phyloP scores from a whole-genome alignment of 176 grass and related monocot genomes.

The Poa annua region DNA sequence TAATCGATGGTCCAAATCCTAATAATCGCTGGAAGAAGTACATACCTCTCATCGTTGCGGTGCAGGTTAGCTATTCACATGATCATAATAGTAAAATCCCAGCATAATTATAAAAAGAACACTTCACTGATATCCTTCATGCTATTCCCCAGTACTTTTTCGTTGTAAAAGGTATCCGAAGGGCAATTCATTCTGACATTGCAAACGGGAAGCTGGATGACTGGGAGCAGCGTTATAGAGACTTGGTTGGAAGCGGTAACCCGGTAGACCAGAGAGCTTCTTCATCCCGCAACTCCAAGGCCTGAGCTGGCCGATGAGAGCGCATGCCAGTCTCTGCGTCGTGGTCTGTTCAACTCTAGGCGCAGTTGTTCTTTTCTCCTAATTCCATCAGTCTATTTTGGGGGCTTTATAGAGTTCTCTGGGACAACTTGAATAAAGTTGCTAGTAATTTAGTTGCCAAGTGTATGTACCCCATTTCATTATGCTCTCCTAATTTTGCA shows the following conservation, averaged over 20 bases:
- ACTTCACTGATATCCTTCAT: constrained; percentile 17
- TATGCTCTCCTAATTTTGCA: constrained; percentile 50
- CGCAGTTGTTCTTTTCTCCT: constrained; percentile 3
- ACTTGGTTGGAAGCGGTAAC: constrained; percentile 59
- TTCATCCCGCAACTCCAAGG: constrained; percentile 33
- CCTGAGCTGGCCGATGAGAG: constrained; percentile 31
- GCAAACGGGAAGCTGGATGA: constrained; percentile 63
- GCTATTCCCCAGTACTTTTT: constrained; percentile 74
- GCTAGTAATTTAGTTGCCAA: constrained; percentile 36
- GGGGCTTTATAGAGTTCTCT: constrained; percentile 50
- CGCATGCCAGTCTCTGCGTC: neutral
- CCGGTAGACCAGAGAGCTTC: constrained; percentile 43
- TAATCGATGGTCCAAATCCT: constrained; percentile 88
- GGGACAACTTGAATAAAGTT: constrained; percentile 39
- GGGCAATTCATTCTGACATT: constrained; percentile 62
- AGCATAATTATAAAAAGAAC: neutral
- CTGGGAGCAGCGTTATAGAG: constrained; percentile 82
- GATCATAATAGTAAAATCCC: constrained; percentile 26
- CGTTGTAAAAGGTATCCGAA: constrained; percentile 75
- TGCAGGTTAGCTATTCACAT: constrained; percentile 56
- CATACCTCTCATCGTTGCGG: constrained; percentile 78
- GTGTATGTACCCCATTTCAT: constrained; percentile 39
- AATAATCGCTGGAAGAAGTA: constrained; percentile 86
- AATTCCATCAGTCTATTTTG: constrained; percentile 12
- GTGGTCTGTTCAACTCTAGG: constrained; percentile 13